Evolutionary conservation across 495 filamentous ascomycete genomes (phyloP).

Genomic region (Pseudoneurospora amorphoporcata): DNA sequence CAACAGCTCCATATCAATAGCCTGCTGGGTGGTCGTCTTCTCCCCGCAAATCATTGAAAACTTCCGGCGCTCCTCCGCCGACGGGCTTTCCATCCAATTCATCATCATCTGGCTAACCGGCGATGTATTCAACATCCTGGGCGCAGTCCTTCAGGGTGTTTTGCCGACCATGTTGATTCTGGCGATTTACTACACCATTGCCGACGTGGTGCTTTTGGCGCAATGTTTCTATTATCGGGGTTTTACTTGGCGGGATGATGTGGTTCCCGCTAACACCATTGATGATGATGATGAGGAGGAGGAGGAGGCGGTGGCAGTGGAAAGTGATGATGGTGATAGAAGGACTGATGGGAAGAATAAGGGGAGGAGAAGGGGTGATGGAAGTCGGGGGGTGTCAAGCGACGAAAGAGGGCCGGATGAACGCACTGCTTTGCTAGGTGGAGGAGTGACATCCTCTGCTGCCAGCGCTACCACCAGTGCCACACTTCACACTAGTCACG

Average conservation of each 20-base stretch:
- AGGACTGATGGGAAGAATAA: not conserved
- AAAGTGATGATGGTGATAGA: not conserved
- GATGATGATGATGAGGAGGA: not conserved
- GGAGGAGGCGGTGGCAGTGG: too few species aligned
- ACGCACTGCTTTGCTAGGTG: conserved; percentile 17
- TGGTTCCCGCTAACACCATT: conserved; percentile 7
- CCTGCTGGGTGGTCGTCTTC: conserved; percentile 97
- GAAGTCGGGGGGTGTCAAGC: too few species aligned
- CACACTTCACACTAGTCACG: not conserved
- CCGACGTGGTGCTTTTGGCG: conserved; percentile 74
- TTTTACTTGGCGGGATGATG: conserved; percentile 56
- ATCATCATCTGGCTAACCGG: conserved; percentile 83
- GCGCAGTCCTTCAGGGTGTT: conserved; percentile 85
- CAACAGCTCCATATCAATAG: conserved; percentile 79
- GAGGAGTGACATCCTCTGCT: not conserved
- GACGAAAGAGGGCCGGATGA: conserved; percentile 20
- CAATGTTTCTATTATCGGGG: conserved; percentile 95
- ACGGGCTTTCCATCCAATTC: conserved; percentile 84
- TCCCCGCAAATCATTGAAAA: conserved; percentile 95
- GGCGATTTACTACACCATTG: conserved; percentile 89
- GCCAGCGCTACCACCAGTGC: not conserved
- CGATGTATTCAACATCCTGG: conserved; percentile 95
- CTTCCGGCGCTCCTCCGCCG: conserved; percentile 74
- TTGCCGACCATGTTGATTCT: conserved; percentile 93
- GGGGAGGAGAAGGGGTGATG: not conserved